Base-by-base conservation (phyloP, 306 rosid species). In the Carpinus viminea region DNA sequence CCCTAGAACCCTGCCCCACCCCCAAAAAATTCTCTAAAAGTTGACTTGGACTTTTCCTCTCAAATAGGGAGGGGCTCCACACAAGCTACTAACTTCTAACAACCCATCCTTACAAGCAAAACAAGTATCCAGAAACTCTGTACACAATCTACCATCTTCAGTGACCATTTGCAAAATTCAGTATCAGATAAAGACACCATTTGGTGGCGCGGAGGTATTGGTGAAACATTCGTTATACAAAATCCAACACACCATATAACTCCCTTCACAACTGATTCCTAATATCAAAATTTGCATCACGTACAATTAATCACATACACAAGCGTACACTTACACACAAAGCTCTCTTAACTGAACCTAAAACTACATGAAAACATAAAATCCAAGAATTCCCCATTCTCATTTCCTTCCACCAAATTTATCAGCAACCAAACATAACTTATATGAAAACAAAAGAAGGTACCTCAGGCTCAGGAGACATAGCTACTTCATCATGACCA, bases 401-500 rank as follows among this genome's bases (percentile, higher is more conserved):
- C 8, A 41, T 51, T 43, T 17, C 43, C 4, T 8, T 62, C n/a
- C 34, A 41, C 26, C 59, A 74, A 2, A 34, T 74, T 38, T 38
- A 36, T 28, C 9, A 73, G 26, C 26, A 16, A 61, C 36, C 18
- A 36, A 70, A 38, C 36, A 54, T 15, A 46, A 38, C 7, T 64
- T 0, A n/a, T 20, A 41, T 20, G 17, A 73, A 12, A 21, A 50
- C 4, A 21, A 7, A 65, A 28, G 8, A 45, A 38, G 70, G 51
- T 78, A 94, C 98, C 98, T 92, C 98, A 20, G 93, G 87, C 74
- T 92, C 98, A 18, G 98, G 98, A 60, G 98, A 95, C 96, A 95
- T 91, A 18, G 98, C 94, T 38, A 80, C 93, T 86, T 95, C 98
- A 78, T 95, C 98, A 21, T 90, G 95, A 6, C 95, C 98, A 71